Evolutionary conservation across 257 asterid genomes (phyloP).

Genomic region (Nicotiana paniculata): DNA sequence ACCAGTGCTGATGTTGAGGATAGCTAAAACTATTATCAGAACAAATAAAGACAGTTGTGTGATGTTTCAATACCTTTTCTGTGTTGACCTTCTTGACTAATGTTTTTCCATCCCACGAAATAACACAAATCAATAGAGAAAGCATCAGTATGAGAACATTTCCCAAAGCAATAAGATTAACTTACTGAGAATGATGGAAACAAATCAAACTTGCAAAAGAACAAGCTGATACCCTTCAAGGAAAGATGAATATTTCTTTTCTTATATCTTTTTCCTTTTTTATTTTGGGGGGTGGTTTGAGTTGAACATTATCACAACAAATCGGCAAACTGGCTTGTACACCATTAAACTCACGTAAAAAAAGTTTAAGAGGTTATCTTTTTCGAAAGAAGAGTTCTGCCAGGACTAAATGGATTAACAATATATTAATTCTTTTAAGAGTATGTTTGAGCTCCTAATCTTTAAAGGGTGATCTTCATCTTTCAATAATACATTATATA

Average conservation of each 20-base stretch:
- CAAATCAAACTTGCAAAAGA: constrained; percentile 5
- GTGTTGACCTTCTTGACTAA: constrained; percentile 73
- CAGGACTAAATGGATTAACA: constrained; percentile 3
- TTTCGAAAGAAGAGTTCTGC: background rate
- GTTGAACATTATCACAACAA: background rate
- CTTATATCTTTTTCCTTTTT: background rate
- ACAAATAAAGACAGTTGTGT: background rate
- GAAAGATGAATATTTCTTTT: background rate
- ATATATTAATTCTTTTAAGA: background rate
- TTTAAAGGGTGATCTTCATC: background rate
- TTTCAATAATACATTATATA: background rate
- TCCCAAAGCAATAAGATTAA: background rate
- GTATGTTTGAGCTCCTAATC: background rate
- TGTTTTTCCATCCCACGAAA: constrained; percentile 31
- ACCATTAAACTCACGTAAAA: background rate
- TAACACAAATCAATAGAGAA: background rate
- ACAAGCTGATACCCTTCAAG: background rate
- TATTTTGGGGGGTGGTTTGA: background rate
- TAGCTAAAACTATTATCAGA: background rate
- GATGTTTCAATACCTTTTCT: constrained; percentile 51
- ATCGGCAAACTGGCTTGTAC: background rate
- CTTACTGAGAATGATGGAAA: background rate
- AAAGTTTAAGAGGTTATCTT: background rate
- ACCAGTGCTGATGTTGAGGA: constrained; percentile 10
- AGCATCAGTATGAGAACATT: background rate